These are phyloP conservation scores for Heterobasidion parviporum DNA, from an alignment of 1,284 basidiomycete species.

Conservation along the genomic window DNA sequence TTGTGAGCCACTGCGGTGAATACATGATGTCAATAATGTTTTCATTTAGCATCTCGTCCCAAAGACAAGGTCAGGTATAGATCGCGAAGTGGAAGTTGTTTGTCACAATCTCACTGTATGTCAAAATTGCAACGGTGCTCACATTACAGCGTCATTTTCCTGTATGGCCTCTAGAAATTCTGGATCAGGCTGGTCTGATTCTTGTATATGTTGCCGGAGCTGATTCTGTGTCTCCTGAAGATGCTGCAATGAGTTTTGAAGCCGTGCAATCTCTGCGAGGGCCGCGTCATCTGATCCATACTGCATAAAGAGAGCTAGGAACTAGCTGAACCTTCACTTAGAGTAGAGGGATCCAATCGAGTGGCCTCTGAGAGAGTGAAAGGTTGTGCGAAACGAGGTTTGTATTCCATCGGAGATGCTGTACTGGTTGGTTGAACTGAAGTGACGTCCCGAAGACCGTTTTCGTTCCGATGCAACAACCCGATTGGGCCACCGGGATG, in stretches of 20 bases:
- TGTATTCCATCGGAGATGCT: constrained; percentile 9
- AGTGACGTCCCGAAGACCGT: too few species aligned
- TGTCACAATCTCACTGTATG: too few species aligned
- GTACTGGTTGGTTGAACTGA: too few species aligned
- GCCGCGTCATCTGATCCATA: neutral
- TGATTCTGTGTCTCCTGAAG: constrained; percentile 56
- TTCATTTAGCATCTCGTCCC: neutral
- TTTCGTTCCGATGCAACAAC: too few species aligned
- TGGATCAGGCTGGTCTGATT: constrained; percentile 23
- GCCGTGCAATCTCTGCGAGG: constrained; percentile 59
- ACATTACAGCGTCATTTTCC: constrained; percentile 52
- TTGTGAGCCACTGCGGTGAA: constrained; percentile 52
- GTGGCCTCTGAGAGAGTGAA: constrained; percentile 67
- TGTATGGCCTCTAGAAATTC: constrained; percentile 38
- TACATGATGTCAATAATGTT: neutral
- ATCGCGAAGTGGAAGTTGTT: neutral
- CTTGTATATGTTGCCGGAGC: constrained; percentile 38
- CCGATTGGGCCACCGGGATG: too few species aligned
- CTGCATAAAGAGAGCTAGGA: constrained; percentile 1
- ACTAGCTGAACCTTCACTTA: constrained; percentile 52
- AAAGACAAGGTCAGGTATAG: neutral
- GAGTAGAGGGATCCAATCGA: constrained; percentile 54
- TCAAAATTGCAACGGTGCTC: constrained; percentile 12
- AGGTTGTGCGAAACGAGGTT: constrained; percentile 60
- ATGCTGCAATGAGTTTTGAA: constrained; percentile 65